Conservation (phyloP, 371 early-diverging fungal species). For the Mortierella sp. region DNA sequence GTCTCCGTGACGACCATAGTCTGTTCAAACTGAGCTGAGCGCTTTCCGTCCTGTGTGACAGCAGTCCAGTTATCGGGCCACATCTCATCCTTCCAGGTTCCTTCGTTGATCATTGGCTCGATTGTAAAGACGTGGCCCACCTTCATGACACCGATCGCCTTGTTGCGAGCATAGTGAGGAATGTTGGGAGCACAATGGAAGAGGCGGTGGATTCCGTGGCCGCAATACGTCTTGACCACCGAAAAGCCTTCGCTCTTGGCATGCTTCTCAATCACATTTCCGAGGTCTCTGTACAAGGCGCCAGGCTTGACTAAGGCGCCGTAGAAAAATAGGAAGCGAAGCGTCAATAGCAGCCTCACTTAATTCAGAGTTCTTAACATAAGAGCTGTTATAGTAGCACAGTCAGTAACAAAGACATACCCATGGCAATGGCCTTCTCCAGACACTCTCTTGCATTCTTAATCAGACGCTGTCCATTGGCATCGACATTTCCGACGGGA, state of each 20-base stretch:
- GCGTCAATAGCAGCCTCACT: too few species aligned
- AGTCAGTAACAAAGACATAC: slow-evolving; percentile 55
- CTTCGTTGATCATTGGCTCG: slow-evolving; percentile 97
- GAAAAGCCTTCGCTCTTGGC: slow-evolving; percentile 87
- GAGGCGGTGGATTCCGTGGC: slow-evolving; percentile 90
- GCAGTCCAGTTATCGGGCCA: slow-evolving; percentile 96
- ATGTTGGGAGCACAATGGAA: slow-evolving; percentile 92
- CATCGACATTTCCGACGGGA: slow-evolving; percentile 88
- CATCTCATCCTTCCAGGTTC: slow-evolving; percentile 74
- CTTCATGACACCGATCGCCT: slow-evolving; percentile 94
- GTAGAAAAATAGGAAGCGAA: too few species aligned
- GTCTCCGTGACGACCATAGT: slow-evolving; percentile 94
- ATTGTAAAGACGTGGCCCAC: slow-evolving; percentile 97
- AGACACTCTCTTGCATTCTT: slow-evolving; percentile 83
- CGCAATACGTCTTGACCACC: slow-evolving; percentile 93
- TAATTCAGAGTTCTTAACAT: too few species aligned
- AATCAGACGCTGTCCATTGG: slow-evolving; percentile 76
- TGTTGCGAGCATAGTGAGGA: slow-evolving; percentile 94
- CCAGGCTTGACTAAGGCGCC: slow-evolving; percentile 85
- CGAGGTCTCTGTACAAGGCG: slow-evolving; percentile 89
- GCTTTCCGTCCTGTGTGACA: slow-evolving; percentile 92
- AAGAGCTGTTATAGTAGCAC: not conserved
- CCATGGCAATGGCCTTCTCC: slow-evolving; percentile 85
- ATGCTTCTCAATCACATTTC: slow-evolving; percentile 88
- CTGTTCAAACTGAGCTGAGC: slow-evolving; percentile 99